Percentiles rank a stretch among this genome's conserved stretches.
Evolutionary conservation across 139 green algal genomes (phyloP).

Genomic region (Chlamydomonas incerta): DNA sequence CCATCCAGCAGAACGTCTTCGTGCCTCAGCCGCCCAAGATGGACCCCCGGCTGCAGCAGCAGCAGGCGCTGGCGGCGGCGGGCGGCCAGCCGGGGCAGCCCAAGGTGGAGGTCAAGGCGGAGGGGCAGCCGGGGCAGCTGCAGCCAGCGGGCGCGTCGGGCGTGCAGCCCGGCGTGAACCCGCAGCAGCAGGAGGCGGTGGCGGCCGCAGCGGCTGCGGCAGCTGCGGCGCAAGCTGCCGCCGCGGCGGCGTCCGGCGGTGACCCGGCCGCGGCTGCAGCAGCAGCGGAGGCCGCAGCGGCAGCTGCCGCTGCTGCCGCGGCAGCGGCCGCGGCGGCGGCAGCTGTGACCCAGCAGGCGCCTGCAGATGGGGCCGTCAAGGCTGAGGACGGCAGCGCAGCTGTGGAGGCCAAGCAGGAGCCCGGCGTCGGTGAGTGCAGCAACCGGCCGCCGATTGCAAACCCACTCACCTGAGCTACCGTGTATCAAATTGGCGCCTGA

Average conservation of each 20-base stretch:
- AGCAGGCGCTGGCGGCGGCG: neutral
- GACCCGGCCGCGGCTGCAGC: no score
- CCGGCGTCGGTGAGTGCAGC: no score
- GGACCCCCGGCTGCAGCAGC: neutral
- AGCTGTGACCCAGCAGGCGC: no score
- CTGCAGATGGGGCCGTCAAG: no score
- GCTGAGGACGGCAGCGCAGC: no score
- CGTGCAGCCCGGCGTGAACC: neutral
- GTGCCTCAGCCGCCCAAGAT: conserved; percentile 17
- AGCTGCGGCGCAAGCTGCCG: neutral
- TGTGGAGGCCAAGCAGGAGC: no score
- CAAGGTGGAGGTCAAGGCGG: conserved; percentile 8
- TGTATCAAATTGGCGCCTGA: neutral
- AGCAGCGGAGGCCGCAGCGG: no score
- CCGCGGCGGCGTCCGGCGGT: neutral
- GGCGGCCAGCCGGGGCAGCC: neutral
- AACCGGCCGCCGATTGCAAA: no score
- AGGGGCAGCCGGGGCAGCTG: conserved; percentile 18
- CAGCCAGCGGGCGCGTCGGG: conserved; percentile 14
- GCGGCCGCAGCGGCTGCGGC: neutral
- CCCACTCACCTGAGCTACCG: no score
- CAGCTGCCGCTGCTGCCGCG: no score
- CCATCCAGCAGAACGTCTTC: conserved; percentile 67
- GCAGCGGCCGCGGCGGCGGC: no score
- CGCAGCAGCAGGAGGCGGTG: neutral